Evolutionary conservation across 2,329 filamentous ascomycete species (phyloP).

Genomic region (Stachybotrys echinatus): DNA sequence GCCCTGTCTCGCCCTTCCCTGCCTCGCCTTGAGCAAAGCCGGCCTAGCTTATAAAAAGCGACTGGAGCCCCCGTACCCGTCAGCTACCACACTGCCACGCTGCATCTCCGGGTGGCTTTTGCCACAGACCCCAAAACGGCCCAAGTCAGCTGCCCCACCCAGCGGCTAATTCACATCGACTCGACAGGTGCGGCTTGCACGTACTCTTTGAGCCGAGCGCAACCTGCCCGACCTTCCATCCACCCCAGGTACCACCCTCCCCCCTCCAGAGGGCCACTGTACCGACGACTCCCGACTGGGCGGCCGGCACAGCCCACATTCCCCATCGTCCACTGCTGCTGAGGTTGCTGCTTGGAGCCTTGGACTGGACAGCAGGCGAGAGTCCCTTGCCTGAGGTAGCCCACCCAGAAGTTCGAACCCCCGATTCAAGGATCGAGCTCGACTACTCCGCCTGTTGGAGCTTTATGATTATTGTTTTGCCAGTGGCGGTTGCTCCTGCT

Average conservation of each 20-base stretch:
- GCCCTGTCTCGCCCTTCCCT: too few relatives aligned
- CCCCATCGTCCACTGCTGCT: too few relatives aligned
- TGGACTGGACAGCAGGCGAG: background rate
- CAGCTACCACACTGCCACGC: background rate
- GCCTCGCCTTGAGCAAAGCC: too few relatives aligned
- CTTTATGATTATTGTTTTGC: too few relatives aligned
- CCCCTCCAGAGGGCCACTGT: background rate
- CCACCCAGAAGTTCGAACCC: too few relatives aligned
- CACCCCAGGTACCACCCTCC: too few relatives aligned
- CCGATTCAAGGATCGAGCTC: too few relatives aligned
- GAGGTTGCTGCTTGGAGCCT: too few relatives aligned
- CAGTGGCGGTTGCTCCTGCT: too few relatives aligned
- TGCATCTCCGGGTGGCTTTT: slow-evolving; percentile 18
- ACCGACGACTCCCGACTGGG: slow-evolving; percentile 1
- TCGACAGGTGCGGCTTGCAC: background rate
- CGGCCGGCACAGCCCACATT: background rate
- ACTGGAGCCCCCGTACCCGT: background rate
- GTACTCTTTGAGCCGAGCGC: slow-evolving; percentile 1
- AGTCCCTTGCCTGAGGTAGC: too few relatives aligned
- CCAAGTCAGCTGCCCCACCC: slow-evolving; percentile 26
- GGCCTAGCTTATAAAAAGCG: background rate
- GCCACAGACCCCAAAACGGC: slow-evolving; percentile 16
- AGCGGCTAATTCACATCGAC: slow-evolving; percentile 12
- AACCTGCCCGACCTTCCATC: too few relatives aligned
- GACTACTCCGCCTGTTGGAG: too few relatives aligned